Evolutionary conservation across 805 yeast genomes (phyloP), one percentile per base, ranked within the genome.

Genomic region (Ogataea saltuana): DNA sequence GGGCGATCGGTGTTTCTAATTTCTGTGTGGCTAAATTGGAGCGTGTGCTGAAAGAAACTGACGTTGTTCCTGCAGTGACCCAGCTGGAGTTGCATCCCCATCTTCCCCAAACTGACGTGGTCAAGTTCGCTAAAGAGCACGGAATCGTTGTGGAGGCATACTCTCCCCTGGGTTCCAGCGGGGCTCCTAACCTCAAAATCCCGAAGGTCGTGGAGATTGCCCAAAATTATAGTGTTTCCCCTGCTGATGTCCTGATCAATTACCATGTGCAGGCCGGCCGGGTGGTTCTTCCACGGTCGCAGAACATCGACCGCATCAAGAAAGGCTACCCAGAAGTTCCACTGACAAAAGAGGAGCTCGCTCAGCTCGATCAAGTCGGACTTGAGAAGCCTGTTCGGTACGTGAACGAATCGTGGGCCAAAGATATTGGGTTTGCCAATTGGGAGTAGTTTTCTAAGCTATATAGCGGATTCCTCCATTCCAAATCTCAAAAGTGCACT

Each of bases 211-310:
- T 65, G 36, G 66, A 74, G 40, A 59, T 86, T 28, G 87, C 88
- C 13, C 58, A 72, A 44, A 80, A 80, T 62, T 74, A 85, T 55
- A 57, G 62, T 18, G 78, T 70, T 9, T 59, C 74, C 3, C 70
- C 77, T 0, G 81, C 77, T 42, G 84, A 78, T 50, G 71, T 88
- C 9, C 68, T 79, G 13, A 70, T 75, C 34, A 82, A 86, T 17
- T 85, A 84, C 64, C 81, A 82, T 55, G 73, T 83, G 18, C 68
- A 75, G 47, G 71, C 78, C 30, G 89, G 86, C 2, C 71, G 84
- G 42, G 69, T 72, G 8, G 80, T 75, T 2, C 64, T 86, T 35
- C 88, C 93, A 33, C 78, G 90, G 66, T 82, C 95, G 0, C 71
- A 80, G 12, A 86, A 84, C 39, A 69, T 76, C n/a, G 74, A 72